Evolutionary conservation across 163 green algal genomes (phyloP).

Genomic region (Scenedesmus sp.): DNA sequence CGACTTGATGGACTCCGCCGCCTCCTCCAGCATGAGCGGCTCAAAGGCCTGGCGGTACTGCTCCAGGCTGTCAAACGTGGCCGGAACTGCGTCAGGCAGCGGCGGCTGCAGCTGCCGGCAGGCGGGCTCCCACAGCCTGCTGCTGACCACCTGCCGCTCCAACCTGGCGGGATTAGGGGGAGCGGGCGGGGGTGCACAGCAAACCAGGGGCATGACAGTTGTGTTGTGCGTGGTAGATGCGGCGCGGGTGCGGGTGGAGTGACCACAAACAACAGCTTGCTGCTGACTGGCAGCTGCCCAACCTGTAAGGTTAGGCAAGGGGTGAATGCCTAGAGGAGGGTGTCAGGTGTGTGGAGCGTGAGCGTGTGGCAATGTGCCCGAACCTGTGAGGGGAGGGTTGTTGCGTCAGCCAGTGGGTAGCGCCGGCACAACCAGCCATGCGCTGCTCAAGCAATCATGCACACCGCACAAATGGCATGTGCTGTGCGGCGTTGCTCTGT

Average conservation of each 20-base stretch:
- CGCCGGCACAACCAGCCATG: no score
- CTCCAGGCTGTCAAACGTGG: constrained; percentile 57
- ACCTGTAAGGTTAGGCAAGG: not conserved
- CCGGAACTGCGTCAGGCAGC: constrained; percentile 41
- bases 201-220: not conserved
- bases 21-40: constrained; percentile 85
- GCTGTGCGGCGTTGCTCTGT: no score
- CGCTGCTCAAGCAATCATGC: no score
- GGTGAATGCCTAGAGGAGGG: no score
- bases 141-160: constrained; percentile 32
- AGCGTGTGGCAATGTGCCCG: no score
- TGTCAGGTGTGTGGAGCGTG: no score
- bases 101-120: constrained; percentile 39
- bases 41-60: constrained; percentile 80
- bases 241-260: not conserved
- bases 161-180: constrained; percentile 18
- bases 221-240: not conserved
- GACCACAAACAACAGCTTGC: not conserved
- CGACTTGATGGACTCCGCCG: constrained; percentile 66
- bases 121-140: constrained; percentile 20
- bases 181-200: no score
- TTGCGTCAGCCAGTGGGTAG: no score
- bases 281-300: not conserved
- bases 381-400: not conserved
- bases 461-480: no score